Conservation (phyloP, 805 yeast genomes). For the Ogataea degrootiae region DNA sequence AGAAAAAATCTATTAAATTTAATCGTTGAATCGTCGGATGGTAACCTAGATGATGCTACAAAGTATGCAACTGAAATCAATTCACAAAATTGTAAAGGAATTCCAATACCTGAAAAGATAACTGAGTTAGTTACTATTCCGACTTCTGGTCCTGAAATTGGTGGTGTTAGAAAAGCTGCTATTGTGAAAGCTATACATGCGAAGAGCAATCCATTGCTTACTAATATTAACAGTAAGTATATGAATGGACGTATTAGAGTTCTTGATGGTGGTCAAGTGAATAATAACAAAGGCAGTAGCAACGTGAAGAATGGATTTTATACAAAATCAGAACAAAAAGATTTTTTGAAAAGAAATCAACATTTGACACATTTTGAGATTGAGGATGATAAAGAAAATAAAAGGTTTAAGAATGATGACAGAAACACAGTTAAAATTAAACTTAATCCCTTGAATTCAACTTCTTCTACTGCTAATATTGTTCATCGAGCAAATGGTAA, state of each 20-base stretch:
- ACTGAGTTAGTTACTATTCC: conserved; percentile 61
- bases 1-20: conserved; percentile 35
- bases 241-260: too few relatives aligned
- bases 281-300: too few relatives aligned
- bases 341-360: conserved; percentile 16
- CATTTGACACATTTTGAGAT: conserved; percentile 7
- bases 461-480: background rate
- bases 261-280: too few relatives aligned
- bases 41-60: conserved; percentile 58
- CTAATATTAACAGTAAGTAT: background rate
- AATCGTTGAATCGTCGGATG: conserved; percentile 59
- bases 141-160: conserved; percentile 29
- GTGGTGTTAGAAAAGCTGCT: conserved; percentile 31
- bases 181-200: conserved; percentile 32
- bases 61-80: conserved; percentile 66
- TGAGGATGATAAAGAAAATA: conserved; percentile 24
- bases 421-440: conserved; percentile 5
- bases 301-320: conserved; percentile 24
- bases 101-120: conserved; percentile 53
- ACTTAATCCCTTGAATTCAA: background rate
- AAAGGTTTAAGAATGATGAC: conserved; percentile 9
- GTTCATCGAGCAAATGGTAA: background rate
- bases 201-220: conserved; percentile 6
- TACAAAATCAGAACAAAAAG: conserved; percentile 22
- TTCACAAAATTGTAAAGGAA: conserved; percentile 56